Conservation (phyloP, 2,329 filamentous ascomycete species). For the Emergomyces orientalis region DNA sequence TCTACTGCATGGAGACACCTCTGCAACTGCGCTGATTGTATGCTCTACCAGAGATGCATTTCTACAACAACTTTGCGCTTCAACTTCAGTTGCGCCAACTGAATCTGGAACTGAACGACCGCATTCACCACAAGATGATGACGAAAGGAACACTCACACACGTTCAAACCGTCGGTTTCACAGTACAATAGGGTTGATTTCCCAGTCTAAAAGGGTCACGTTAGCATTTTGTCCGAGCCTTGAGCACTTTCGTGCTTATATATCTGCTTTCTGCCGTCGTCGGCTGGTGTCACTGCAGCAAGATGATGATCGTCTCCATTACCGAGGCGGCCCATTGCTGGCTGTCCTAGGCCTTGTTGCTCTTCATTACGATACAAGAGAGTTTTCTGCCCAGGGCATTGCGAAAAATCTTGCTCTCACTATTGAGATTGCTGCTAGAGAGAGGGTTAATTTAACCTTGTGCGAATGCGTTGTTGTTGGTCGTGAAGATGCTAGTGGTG, state of each 20-base stretch:
- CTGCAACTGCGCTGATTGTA: slow-evolving; percentile 60
- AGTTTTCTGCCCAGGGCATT: slow-evolving; percentile 42
- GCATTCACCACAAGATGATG: slow-evolving; percentile 10
- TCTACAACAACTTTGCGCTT: slow-evolving; percentile 47
- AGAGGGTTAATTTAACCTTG: slow-evolving; percentile 28
- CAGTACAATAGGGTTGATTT: slow-evolving; percentile 59
- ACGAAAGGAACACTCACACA: slow-evolving; percentile 4
- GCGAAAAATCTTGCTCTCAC: slow-evolving; percentile 36
- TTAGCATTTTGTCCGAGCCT: slow-evolving; percentile 66
- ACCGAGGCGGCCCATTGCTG: slow-evolving; percentile 22
- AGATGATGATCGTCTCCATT: not conserved
- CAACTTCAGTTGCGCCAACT: slow-evolving; percentile 38
- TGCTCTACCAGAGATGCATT: slow-evolving; percentile 60
- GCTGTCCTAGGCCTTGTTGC: slow-evolving; percentile 34
- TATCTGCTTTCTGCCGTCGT: slow-evolving; percentile 47
- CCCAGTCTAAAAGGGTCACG: slow-evolving; percentile 58
- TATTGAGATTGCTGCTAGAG: slow-evolving; percentile 29
- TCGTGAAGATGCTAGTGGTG: slow-evolving; percentile 23
- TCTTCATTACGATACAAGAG: slow-evolving; percentile 35
- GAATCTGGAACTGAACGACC: slow-evolving; percentile 14
- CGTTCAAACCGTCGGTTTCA: slow-evolving; percentile 39
- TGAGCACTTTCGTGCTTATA: slow-evolving; percentile 65
- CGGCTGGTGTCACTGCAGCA: slow-evolving; percentile 15
- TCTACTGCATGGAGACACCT: slow-evolving; percentile 47
- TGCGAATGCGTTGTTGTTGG: slow-evolving; percentile 34